These are phyloP conservation scores for Fragilaria radians DNA, from an alignment of 108 stramenopile genomes.

Conservation along the genomic window DNA sequence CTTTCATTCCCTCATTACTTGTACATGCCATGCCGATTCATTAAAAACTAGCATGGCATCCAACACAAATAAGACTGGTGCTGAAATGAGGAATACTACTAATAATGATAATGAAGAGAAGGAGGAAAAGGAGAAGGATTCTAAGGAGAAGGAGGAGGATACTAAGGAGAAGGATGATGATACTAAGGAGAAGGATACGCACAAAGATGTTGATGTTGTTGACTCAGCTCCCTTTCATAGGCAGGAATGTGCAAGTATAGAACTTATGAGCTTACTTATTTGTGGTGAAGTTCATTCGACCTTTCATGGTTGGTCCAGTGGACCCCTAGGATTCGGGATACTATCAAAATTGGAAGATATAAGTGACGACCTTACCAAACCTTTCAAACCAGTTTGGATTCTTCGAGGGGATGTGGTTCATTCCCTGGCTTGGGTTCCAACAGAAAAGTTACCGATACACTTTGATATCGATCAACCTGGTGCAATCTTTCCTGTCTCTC, in stretches of 20 bases:
- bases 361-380: slow-evolving; percentile 32
- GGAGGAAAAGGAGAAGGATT: too few relatives aligned
- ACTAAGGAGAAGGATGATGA: too few relatives aligned
- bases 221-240: too few relatives aligned
- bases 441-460: slow-evolving; percentile 16
- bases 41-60: too few relatives aligned
- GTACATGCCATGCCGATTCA: too few relatives aligned
- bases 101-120: too few relatives aligned
- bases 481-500: slow-evolving; percentile 29
- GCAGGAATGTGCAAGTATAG: slow-evolving; percentile 43
- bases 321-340: slow-evolving; percentile 54
- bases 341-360: slow-evolving; percentile 23
- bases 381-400: slow-evolving; percentile 65
- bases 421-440: slow-evolving; percentile 38
- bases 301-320: slow-evolving; percentile 52
- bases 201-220: too few relatives aligned
- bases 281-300: slow-evolving; percentile 40
- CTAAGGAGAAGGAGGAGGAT: too few relatives aligned
- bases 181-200: too few relatives aligned
- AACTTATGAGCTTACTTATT: slow-evolving; percentile 62
- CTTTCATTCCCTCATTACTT: neutral
- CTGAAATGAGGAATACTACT: too few relatives aligned
- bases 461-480: slow-evolving; percentile 38
- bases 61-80: neutral
- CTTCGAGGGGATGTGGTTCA: slow-evolving; percentile 54